A percentile compares a stretch with the other conserved stretches of the same genome.
Conservation (phyloP, 805 yeast genomes). For the Schizosaccharomyces lindneri region DNA sequence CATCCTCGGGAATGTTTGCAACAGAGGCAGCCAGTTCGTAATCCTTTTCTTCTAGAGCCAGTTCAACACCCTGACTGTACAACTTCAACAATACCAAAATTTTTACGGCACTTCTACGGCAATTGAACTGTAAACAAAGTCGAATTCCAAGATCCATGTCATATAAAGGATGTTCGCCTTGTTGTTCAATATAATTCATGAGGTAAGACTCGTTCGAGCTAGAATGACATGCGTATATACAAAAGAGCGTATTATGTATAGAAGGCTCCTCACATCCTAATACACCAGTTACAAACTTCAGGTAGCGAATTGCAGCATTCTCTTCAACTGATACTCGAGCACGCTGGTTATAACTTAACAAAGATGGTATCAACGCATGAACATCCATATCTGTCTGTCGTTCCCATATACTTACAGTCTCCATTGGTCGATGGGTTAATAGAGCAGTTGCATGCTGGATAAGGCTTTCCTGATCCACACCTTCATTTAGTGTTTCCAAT, state of each 20-base stretch:
- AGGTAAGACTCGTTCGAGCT: slow-evolving; percentile 21
- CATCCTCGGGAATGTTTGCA: slow-evolving; percentile 30
- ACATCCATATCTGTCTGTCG: slow-evolving; percentile 29
- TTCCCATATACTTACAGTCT: slow-evolving; percentile 62
- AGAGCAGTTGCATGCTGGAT: slow-evolving; percentile 49
- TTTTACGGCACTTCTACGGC: slow-evolving; percentile 40
- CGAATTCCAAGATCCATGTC: slow-evolving; percentile 58
- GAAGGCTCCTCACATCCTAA: slow-evolving; percentile 20
- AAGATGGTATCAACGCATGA: slow-evolving; percentile 45
- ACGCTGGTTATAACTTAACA: slow-evolving; percentile 27
- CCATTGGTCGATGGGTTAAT: slow-evolving; percentile 38
- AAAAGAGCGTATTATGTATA: slow-evolving; percentile 46
- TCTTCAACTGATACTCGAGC: slow-evolving; percentile 18
- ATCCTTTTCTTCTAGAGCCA: slow-evolving; percentile 41
- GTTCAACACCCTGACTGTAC: slow-evolving; percentile 54
- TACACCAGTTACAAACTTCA: slow-evolving; percentile 28
- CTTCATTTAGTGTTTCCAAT: slow-evolving; percentile 27
- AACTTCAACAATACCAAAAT: slow-evolving; percentile 44
- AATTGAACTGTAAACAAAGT: slow-evolving; percentile 35
- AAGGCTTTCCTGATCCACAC: slow-evolving; percentile 24
- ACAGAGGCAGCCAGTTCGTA: slow-evolving; percentile 32
- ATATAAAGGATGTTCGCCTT: slow-evolving; percentile 16
- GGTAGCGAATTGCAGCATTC: slow-evolving; percentile 43
- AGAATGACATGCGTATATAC: slow-evolving; percentile 32
- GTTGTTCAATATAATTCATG: slow-evolving; percentile 24